Base-by-base conservation (phyloP, 495 filamentous ascomycete genomes). In the Pseudomonodictys pantanalensis region DNA sequence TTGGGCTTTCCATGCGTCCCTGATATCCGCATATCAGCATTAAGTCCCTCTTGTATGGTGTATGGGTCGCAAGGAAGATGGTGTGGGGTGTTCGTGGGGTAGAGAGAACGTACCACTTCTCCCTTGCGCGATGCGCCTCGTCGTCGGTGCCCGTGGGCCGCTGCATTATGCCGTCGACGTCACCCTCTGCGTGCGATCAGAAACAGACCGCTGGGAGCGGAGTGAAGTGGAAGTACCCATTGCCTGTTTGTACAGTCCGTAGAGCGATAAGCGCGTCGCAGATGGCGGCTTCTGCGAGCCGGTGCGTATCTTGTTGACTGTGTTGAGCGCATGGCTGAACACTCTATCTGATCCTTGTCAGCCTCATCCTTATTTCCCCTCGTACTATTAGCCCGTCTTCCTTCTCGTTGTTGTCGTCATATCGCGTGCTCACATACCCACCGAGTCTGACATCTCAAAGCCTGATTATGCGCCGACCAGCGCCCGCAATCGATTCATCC, bases 241-340 rank as follows among this genome's bases (percentile, higher is more conserved):
- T 62, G 89, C 91, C 76, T 98, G 93, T 72, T 98, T 98, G 76
- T 97, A 98, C 60, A 98, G 80, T 49, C 93, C 93, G 84, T 98
- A 98, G 53, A 98, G 86, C 62, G 85, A 86, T 64, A 98, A 77
- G 24, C 93, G 88, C 67, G 92, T 92, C 29, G 81, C 76, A 8
- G 91, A 80, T 32, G 93, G 95, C 18, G 93, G 93, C 35, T 92
- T 86, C 49, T 88, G 82, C 38, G 89, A 89, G 23, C 93, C 92
- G 12, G 91, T 95, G 68, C 91, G 91, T 57, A 98, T 96, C 68
- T 93, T 93, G 74, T 96, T 96, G 62, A 97, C 93, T 25, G 92
- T 97, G 75, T 95, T 96, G 70, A 98, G 85, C 57, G 93, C 93
- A 82, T 98, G 92, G 73, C 92, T 91, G 76, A 98, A 98, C 72